These are phyloP conservation scores for Dissophora globulifera DNA, from an alignment of 192 early-diverging fungal genomes.

Conservation along the genomic window DNA sequence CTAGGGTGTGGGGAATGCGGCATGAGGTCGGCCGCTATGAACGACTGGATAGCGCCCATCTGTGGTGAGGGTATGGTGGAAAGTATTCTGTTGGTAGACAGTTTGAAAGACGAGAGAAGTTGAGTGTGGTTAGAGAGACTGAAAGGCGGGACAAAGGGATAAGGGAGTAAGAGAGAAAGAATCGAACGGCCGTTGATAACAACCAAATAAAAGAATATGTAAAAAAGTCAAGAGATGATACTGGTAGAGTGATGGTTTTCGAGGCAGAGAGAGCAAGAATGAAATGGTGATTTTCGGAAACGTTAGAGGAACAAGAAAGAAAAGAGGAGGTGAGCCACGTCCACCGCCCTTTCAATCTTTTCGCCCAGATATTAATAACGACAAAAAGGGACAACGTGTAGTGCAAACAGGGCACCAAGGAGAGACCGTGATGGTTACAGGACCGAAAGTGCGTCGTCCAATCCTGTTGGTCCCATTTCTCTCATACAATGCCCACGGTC, in stretches of 20 bases:
- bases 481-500: too few relatives aligned
- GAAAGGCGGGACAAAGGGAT: too few relatives aligned
- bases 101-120: neutral
- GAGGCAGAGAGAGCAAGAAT: too few relatives aligned
- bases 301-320: too few relatives aligned
- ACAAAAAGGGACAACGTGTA: slow-evolving; percentile 4
- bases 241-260: too few relatives aligned
- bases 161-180: too few relatives aligned
- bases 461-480: neutral
- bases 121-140: neutral
- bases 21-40: slow-evolving; percentile 34
- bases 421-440: neutral
- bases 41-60: slow-evolving; percentile 54
- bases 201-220: too few relatives aligned
- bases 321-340: too few relatives aligned
- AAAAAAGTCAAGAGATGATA: too few relatives aligned
- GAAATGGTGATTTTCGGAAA: too few relatives aligned
- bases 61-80: slow-evolving; percentile 2
- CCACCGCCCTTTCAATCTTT: neutral
- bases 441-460: too few relatives aligned
- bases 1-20: slow-evolving; percentile 21
- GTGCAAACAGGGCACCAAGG: slow-evolving; percentile 12
- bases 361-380: slow-evolving; percentile 10
- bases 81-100: neutral
- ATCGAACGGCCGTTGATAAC: too few relatives aligned